A percentile compares a stretch with the other conserved stretches of the same genome.
Evolutionary conservation across 805 yeast species (phyloP).

Genomic region (Candida sakaeoensis): DNA sequence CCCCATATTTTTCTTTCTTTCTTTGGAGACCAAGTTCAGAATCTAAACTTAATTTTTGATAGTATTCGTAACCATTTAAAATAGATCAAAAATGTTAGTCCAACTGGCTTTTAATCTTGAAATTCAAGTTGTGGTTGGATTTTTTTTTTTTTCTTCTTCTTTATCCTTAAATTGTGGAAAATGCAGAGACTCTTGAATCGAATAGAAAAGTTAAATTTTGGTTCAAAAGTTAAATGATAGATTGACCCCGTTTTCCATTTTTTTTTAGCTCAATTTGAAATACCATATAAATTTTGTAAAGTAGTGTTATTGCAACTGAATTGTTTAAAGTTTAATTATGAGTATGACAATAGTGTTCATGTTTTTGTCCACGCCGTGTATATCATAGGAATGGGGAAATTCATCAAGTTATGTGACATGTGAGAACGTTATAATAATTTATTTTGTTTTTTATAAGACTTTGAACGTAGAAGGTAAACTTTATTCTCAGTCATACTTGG

Average conservation of each 20-base stretch:
- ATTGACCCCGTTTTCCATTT: neutral
- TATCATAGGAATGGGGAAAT: neutral
- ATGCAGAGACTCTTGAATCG: conserved; percentile 3
- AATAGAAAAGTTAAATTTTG: neutral
- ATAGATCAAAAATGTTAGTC: neutral
- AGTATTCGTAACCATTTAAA: neutral
- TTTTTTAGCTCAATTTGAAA: too few relatives aligned
- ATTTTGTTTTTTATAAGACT: too few relatives aligned
- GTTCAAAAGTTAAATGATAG: neutral
- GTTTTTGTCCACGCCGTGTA: neutral
- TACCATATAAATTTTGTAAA: too few relatives aligned
- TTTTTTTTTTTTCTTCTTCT: too few relatives aligned
- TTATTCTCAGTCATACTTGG: too few relatives aligned
- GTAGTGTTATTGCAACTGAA: too few relatives aligned
- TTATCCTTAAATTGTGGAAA: conserved; percentile 3
- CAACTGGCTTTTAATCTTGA: neutral
- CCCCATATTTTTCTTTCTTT: too few relatives aligned
- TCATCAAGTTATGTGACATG: neutral
- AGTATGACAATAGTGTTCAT: too few relatives aligned
- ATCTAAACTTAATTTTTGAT: neutral
- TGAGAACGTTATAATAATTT: neutral
- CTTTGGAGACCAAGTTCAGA: too few relatives aligned
- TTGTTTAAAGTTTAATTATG: too few relatives aligned
- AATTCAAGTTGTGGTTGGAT: too few relatives aligned
- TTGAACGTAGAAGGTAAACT: too few relatives aligned